phyloP scores from a whole-genome alignment of 768 basidiomycete genomes.

The Tephrocybe sp. region DNA sequence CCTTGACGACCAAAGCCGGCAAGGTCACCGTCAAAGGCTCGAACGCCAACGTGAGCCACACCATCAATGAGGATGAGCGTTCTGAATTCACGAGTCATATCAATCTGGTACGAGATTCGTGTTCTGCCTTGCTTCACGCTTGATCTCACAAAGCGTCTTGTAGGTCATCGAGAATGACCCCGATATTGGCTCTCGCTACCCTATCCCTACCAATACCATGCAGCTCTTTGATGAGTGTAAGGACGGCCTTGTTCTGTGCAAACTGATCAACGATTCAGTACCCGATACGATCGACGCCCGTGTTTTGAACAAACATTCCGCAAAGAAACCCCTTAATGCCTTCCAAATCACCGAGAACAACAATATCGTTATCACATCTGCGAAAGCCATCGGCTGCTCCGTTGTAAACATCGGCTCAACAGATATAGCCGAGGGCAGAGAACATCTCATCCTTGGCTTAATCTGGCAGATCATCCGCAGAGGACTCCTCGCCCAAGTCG shows the following conservation, averaged over 20 bases:
- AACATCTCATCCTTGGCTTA: conserved; percentile 95
- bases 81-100: conserved; percentile 98
- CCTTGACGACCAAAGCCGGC: conserved; percentile 68
- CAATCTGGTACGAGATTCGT: conserved; percentile 68
- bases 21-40: no score
- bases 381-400: conserved; percentile 97
- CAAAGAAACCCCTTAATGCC: conserved; percentile 86
- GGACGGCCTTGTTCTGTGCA: conserved; percentile 95
- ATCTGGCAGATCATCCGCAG: conserved; percentile 99
- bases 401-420: conserved; percentile 97
- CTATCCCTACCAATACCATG: conserved; percentile 96
- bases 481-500: conserved; percentile 91
- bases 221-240: conserved; percentile 97
- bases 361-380: conserved; percentile 98
- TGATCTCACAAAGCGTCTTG: conserved; percentile 5
- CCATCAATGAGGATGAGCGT: conserved; percentile 96
- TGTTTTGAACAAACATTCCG: conserved; percentile 88
- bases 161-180: conserved; percentile 91
- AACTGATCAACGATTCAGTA: conserved; percentile 98
- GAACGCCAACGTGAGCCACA: conserved; percentile 96
- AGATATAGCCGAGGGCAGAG: conserved; percentile 89
- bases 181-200: conserved; percentile 79
- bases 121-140: background rate
- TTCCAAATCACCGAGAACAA: conserved; percentile 99
- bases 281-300: conserved; percentile 99